Conservation (phyloP, 352 stramenopile species). For the Phytophthora podocarpi region DNA sequence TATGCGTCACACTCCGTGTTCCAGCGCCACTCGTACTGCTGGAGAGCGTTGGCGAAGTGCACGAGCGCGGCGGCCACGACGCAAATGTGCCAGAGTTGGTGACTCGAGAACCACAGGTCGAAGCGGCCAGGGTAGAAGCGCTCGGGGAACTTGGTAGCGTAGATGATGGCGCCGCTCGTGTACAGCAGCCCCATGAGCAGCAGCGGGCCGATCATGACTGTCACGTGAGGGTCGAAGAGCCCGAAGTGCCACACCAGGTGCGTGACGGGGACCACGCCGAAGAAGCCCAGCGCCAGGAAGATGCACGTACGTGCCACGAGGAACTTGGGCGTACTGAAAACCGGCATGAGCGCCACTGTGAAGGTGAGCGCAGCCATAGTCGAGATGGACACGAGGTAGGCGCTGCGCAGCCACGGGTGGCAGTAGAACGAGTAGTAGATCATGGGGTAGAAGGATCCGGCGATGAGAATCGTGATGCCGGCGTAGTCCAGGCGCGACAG, state of each 20-base stretch:
- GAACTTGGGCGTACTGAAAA: slow-evolving; percentile 77
- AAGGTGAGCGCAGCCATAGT: slow-evolving; percentile 75
- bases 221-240: slow-evolving; percentile 82
- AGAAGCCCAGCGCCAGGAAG: slow-evolving; percentile 85
- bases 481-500: slow-evolving; percentile 85
- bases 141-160: slow-evolving; percentile 86
- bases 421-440: slow-evolving; percentile 93
- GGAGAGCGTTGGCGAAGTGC: slow-evolving; percentile 82
- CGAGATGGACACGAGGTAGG: slow-evolving; percentile 74
- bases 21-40: slow-evolving; percentile 89
- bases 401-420: slow-evolving; percentile 60
- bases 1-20: slow-evolving; percentile 80
- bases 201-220: slow-evolving; percentile 81
- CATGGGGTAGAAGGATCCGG: slow-evolving; percentile 84
- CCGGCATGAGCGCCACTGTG: slow-evolving; percentile 65
- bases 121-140: slow-evolving; percentile 85
- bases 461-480: slow-evolving; percentile 88
- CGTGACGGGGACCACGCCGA: slow-evolving; percentile 74
- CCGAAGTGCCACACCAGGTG: slow-evolving; percentile 82
- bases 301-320: slow-evolving; percentile 73
- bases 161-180: slow-evolving; percentile 82
- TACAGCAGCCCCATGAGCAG: slow-evolving; percentile 81
- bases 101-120: slow-evolving; percentile 86
- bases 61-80: slow-evolving; percentile 86
- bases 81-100: slow-evolving; percentile 90